phyloP scores from a whole-genome alignment of 768 basidiomycete genomes.

The Leccinellum luteum region DNA sequence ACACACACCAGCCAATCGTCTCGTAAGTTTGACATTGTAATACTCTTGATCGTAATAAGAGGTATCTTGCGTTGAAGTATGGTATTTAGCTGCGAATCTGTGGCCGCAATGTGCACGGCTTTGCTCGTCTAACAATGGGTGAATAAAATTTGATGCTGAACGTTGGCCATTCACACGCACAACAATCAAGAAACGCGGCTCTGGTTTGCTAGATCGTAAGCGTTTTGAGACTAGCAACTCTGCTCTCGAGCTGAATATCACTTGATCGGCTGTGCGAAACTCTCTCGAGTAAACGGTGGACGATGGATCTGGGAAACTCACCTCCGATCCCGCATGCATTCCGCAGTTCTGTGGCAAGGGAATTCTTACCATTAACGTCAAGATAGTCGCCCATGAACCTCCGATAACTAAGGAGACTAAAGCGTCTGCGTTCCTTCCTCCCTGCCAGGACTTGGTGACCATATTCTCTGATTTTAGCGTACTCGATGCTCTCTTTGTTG shows the following conservation, averaged over 20 bases:
- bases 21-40: constrained; percentile 83
- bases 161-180: constrained; percentile 46
- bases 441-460: constrained; percentile 90
- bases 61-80: constrained; percentile 85
- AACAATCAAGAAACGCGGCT: constrained; percentile 86
- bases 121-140: constrained; percentile 41
- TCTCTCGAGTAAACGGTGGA: neutral
- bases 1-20: constrained; percentile 90
- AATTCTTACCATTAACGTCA: constrained; percentile 76
- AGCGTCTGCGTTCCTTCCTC: constrained; percentile 90
- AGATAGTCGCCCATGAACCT: constrained; percentile 97
- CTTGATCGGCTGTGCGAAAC: constrained; percentile 58
- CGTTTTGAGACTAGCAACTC: constrained; percentile 85
- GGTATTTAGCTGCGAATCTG: constrained; percentile 57
- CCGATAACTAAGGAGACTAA: constrained; percentile 90
- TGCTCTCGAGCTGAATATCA: constrained; percentile 78
- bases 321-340: constrained; percentile 71
- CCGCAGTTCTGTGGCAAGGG: constrained; percentile 75
- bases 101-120: constrained; percentile 76
- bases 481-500: constrained; percentile 91
- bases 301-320: constrained; percentile 35
- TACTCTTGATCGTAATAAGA: constrained; percentile 80
- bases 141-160: neutral
- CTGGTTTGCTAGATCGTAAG: constrained; percentile 84
- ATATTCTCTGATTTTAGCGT: constrained; percentile 88